Conservation (phyloP, 768 basidiomycete genomes). For the Boletus sp. region DNA sequence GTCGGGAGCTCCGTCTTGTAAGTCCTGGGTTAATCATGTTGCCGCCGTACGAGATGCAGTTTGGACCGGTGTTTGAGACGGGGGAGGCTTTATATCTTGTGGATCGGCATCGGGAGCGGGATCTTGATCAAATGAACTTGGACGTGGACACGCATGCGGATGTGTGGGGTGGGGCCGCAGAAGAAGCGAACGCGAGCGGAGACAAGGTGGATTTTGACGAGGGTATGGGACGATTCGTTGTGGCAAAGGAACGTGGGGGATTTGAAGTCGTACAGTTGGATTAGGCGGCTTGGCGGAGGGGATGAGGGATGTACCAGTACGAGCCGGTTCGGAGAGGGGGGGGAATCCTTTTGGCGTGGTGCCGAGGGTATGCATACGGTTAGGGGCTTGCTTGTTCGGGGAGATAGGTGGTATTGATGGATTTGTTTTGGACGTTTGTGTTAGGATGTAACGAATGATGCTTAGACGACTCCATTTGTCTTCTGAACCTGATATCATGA, state of each 20-base stretch:
- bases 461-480: not conserved
- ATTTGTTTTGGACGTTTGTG: not conserved
- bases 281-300: not conserved
- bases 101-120: not conserved
- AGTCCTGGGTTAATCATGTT: slow-evolving; percentile 23
- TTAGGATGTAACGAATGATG: not conserved
- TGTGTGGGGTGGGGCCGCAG: not conserved
- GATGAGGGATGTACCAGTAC: not conserved
- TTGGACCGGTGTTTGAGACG: slow-evolving; percentile 26
- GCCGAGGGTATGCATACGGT: not conserved
- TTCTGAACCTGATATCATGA: not conserved
- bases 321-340: not conserved
- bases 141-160: not conserved
- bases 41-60: slow-evolving; percentile 29
- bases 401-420: not conserved
- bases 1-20: slow-evolving; percentile 22
- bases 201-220: slow-evolving; percentile 31
- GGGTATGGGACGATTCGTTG: slow-evolving; percentile 31
- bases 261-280: slow-evolving; percentile 28
- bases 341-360: not conserved
- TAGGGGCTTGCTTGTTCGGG: not conserved
- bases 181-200: not conserved
- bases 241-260: slow-evolving; percentile 23
- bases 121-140: not conserved
- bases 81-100: slow-evolving; percentile 19